Percentiles rank a stretch among this genome's conserved stretches.
These are phyloP conservation scores for Talaromyces proteolyticus DNA, from an alignment of 495 filamentous ascomycete genomes.

Conservation along the genomic window DNA sequence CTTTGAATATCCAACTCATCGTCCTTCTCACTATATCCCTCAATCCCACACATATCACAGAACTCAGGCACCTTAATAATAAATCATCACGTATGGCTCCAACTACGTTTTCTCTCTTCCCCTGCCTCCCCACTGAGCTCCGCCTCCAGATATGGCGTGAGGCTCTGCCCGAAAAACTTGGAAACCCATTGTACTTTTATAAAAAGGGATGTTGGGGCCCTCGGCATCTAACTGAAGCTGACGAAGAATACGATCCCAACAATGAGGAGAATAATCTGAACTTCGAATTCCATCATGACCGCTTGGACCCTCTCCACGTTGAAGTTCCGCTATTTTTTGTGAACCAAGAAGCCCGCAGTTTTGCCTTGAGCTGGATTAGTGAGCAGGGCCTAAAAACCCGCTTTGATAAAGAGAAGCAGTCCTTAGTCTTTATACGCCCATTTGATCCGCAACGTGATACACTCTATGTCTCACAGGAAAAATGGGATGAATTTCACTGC, in stretches of 20 bases:
- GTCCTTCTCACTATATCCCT: not conserved
- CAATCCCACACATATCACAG: not conserved
- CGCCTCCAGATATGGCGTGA: constrained; percentile 43
- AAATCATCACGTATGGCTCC: not conserved
- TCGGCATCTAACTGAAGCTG: constrained; percentile 5
- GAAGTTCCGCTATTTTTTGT: constrained; percentile 5
- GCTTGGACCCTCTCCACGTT: not conserved
- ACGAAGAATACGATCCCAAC: not conserved
- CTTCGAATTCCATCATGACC: constrained; percentile 3
- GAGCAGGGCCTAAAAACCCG: not conserved
- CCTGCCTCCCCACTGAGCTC: constrained; percentile 37
- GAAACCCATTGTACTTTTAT: not conserved
- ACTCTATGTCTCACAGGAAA: constrained; percentile 1
- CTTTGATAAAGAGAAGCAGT: not conserved
- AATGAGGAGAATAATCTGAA: not conserved
- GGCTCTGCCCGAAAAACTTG: constrained; percentile 6
- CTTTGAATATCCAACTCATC: not conserved
- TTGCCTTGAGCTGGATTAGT: not conserved
- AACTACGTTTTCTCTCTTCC: constrained; percentile 33
- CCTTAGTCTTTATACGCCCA: not conserved
- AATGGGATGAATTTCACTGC: not conserved
- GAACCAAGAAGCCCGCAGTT: constrained; percentile 3
- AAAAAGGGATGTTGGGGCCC: constrained; percentile 5
- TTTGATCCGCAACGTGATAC: not conserved
- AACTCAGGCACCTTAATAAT: not conserved